Percentiles rank a stretch among this genome's conserved stretches.
These are phyloP conservation scores for Fusarium sambucinum DNA, from an alignment of 2,329 filamentous ascomycete species.

Conservation along the genomic window DNA sequence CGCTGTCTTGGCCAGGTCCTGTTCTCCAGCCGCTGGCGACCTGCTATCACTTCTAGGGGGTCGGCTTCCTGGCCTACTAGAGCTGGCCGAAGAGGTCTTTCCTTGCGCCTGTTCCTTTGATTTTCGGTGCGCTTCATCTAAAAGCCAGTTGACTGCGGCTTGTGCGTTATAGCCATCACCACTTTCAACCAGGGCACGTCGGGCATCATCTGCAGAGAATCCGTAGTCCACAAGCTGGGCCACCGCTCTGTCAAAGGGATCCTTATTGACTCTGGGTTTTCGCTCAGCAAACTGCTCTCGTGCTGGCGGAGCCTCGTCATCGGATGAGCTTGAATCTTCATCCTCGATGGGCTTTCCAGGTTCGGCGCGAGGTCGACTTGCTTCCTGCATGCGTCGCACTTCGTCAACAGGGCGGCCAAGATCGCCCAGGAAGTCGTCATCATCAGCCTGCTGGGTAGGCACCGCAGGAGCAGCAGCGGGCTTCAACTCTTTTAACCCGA, in stretches of 20 bases:
- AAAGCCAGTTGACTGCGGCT: slow-evolving; percentile 86
- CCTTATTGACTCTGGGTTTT: slow-evolving; percentile 47
- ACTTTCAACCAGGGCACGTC: slow-evolving; percentile 81
- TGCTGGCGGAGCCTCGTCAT: slow-evolving; percentile 52
- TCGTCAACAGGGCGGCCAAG: slow-evolving; percentile 74
- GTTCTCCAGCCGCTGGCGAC: slow-evolving; percentile 69
- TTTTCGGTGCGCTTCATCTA: slow-evolving; percentile 91
- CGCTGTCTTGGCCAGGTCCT: slow-evolving; percentile 83
- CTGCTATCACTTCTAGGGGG: slow-evolving; percentile 60
- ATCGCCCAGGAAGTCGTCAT: slow-evolving; percentile 75
- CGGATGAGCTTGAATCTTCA: slow-evolving; percentile 61
- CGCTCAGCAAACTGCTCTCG: slow-evolving; percentile 42
- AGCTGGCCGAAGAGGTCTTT: slow-evolving; percentile 59
- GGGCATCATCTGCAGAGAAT: slow-evolving; percentile 87
- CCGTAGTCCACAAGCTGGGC: slow-evolving; percentile 95
- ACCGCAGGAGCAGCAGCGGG: slow-evolving; percentile 51
- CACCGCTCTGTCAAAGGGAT: slow-evolving; percentile 78
- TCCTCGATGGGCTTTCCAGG: slow-evolving; percentile 69
- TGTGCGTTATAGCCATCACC: slow-evolving; percentile 85
- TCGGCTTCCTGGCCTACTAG: slow-evolving; percentile 38
- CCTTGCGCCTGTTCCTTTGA: slow-evolving; percentile 77
- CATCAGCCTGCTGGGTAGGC: slow-evolving; percentile 56
- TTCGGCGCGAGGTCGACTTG: slow-evolving; percentile 58
- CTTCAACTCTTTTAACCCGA: slow-evolving; percentile 78
- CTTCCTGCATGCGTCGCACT: slow-evolving; percentile 63